Conservation (phyloP, 176 grass and related monocot species). For the Triticum turgidum region DNA sequence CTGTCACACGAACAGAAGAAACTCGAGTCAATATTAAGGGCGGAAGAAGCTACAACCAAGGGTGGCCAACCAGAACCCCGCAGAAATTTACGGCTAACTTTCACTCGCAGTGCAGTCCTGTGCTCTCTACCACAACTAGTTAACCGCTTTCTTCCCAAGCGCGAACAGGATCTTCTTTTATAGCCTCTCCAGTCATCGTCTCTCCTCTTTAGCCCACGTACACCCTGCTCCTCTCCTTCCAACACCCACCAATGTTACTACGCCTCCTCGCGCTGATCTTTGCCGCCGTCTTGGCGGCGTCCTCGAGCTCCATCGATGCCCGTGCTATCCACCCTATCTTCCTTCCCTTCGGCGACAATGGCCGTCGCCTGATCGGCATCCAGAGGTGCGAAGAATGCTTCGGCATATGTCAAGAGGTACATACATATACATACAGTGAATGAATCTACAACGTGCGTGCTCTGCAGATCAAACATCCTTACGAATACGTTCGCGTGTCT, state of each 20-base stretch:
- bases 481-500: background rate
- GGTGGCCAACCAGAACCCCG: slow-evolving; percentile 15
- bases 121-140: slow-evolving; percentile 21
- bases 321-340: slow-evolving; percentile 28
- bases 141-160: slow-evolving; percentile 13
- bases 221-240: background rate
- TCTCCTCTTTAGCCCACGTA: slow-evolving; percentile 19
- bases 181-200: slow-evolving; percentile 5
- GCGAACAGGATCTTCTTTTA: background rate
- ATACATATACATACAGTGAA: background rate
- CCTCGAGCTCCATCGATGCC: slow-evolving; percentile 10
- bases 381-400: background rate
- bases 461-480: background rate
- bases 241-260: slow-evolving; percentile 29
- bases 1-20: background rate
- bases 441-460: background rate
- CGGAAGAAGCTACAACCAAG: slow-evolving; percentile 39
- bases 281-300: slow-evolving; percentile 30
- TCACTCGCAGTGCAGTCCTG: slow-evolving; percentile 4
- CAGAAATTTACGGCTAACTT: slow-evolving; percentile 33
- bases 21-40: background rate
- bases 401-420: slow-evolving; percentile 46
- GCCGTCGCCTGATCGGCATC: slow-evolving; percentile 21
- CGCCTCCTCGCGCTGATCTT: slow-evolving; percentile 14
- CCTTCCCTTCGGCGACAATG: background rate